Evolutionary conservation across 441 rosid species (phyloP), one percentile per base, ranked within the genome.

Genomic region (Pelargonium australe): DNA sequence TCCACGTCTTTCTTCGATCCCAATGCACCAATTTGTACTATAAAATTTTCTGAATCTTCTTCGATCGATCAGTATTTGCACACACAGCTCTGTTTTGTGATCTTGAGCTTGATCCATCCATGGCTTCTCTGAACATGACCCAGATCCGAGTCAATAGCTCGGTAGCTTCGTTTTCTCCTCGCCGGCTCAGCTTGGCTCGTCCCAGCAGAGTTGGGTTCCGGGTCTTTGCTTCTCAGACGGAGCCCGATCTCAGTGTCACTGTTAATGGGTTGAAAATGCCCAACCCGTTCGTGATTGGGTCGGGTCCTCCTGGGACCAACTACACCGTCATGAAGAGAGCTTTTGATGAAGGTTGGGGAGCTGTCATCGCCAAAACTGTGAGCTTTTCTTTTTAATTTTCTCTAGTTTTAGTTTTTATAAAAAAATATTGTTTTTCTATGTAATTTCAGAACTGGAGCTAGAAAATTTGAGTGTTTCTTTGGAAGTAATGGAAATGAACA

Each of bases 291-390:
- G 96, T 94, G 65, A 91, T 94, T 74, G 97, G 91, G 64, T 94
- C 99, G 8, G 97, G 99, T 72, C 99, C 97, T 16, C 99, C 97
- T 0, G 99, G 97, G 5, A 94, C 99, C 55, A 94, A 94, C 85
- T 87, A 89, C 70, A 94, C 96, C 7, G 96, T 91, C 64, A 91
- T 89, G 96, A 94, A 89, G 76, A 78, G 94, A 75, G 97, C 96
- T 47, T 94, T 91, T 65, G 97, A 94, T 60, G 97, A 91, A 85
- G 99, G 99, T 34, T 94, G 99, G 99, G 99, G 99, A 2, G 97
- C 92, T 45, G 97, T 94, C 63, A 89, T 89, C 71, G 97, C 97
- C 70, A 94, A 94, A 78, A 94, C 99, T 66, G 99, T 91, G 73
- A 83, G 94, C 72, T 55, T 0, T 16, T 40, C 28, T 10, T 3